Percentiles rank a stretch among this genome's conserved stretches.
Conservation (phyloP, 2,329 filamentous ascomycete genomes). For the Tolypocladium album region DNA sequence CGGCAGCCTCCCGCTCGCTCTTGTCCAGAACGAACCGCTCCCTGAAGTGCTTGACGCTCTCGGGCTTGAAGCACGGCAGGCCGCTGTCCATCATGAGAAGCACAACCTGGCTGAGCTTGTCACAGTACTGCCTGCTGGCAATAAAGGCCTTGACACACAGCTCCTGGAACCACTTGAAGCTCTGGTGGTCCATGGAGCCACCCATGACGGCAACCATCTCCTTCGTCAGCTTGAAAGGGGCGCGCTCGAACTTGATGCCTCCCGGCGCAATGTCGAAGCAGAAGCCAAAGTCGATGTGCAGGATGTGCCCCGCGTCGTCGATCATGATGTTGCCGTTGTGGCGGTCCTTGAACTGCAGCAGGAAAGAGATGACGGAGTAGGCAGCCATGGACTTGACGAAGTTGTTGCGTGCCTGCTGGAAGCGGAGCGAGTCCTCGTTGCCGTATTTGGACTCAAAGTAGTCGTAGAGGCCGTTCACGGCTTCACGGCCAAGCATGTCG, state of each 20-base stretch:
- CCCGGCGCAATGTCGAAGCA: conserved; percentile 98
- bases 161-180: conserved; percentile 94
- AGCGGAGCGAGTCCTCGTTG: conserved; percentile 86
- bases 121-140: conserved; percentile 72
- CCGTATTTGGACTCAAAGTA: conserved; percentile 98
- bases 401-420: conserved; percentile 90
- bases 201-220: conserved; percentile 99
- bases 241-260: conserved; percentile 93
- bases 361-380: conserved; percentile 92
- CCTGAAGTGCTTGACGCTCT: conserved; percentile 84
- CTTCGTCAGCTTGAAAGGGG: conserved; percentile 92
- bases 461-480: conserved; percentile 95
- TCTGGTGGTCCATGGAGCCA: conserved; percentile 69
- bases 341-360: conserved; percentile 97
- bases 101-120: conserved; percentile 84
- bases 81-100: conserved; percentile 93
- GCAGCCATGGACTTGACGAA: conserved; percentile 99
- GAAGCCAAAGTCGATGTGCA: conserved; percentile 99
- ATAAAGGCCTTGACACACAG: conserved; percentile 93
- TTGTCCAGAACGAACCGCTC: conserved; percentile 89
- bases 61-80: conserved; percentile 93
- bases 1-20: conserved; percentile 84
- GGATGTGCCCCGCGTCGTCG: conserved; percentile 90
- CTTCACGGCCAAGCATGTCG: conserved; percentile 96
- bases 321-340: conserved; percentile 99